Base-by-base conservation (phyloP, 257 asterid species). In the Parsonsia alboflavescens region DNA sequence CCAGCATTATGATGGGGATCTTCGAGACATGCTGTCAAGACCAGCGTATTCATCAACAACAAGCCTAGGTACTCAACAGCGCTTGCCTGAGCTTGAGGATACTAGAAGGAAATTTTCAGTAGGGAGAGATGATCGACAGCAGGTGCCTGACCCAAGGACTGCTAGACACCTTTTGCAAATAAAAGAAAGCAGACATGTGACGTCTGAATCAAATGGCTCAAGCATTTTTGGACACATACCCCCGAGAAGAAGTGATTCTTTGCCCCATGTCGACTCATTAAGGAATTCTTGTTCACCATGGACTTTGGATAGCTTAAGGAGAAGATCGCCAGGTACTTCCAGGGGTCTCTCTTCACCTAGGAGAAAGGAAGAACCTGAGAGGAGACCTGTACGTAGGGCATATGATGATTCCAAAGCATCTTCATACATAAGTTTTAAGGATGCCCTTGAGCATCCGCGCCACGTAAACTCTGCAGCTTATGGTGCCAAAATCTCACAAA, bases 11-110 rank as follows among this genome's bases (percentile, higher is more conserved):
- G 87, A 82, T 21, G 66, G 77, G 75, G 99, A 94, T 81, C 98
- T 94, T 58, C 91, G 98, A 62, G 86, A 83, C 78, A 77, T 90
- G 71, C 85, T 94, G 42, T 94, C 98, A 42, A 87, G 99, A 87
- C 97, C 96, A 24, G 88, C 98, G 70, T 88, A 88, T 80, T 84
- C 96, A 77, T 85, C 97, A 71, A 77, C 86, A 19, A 81, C 77
- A 63, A 87, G 77, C 73, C 48, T 78, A 53, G 71, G 86, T 79
- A 66, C 81, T 68, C 79, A 73, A 59, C 82, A 77, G 70, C 80
- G 75, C 75, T 66, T 80, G 78, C 80, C 92, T 71, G 90, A 85
- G 71, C 80, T 81, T 33, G 84, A 73, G 67, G 88, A 83, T 41
- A 45, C 79, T 24, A 87, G 88, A 79, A 76, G 39, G 30, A 84